A percentile compares a stretch with the other conserved stretches of the same genome.
These are phyloP conservation scores for Diophrys sp. DNA, from an alignment of 73 alveolate species.

Conservation along the genomic window DNA sequence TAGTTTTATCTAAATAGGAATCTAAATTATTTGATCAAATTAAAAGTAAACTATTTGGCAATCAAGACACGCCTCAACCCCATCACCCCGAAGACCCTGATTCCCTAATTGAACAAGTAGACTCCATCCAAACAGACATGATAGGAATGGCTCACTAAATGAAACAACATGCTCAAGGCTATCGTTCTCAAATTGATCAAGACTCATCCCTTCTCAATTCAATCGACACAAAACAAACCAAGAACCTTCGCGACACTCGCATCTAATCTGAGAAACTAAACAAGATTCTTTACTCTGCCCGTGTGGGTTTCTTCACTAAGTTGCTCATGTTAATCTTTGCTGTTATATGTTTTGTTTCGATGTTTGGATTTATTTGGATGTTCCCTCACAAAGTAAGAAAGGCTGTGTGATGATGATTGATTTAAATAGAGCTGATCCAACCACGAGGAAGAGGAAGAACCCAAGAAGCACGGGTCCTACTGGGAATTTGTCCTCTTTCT, in stretches of 20 bases:
- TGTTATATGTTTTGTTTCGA: background rate
- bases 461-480: constrained; percentile 93
- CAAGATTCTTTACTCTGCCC: background rate
- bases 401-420: background rate
- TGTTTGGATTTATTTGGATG: background rate
- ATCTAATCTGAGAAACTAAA: background rate
- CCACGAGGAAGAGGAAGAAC: constrained; percentile 78
- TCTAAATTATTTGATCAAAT: too few relatives aligned
- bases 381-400: background rate
- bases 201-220: background rate
- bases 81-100: too few relatives aligned
- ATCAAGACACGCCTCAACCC: too few relatives aligned
- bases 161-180: background rate
- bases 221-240: background rate
- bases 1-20: too few relatives aligned
- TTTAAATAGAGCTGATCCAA: constrained; percentile 83
- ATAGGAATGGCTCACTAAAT: background rate
- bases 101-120: too few relatives aligned
- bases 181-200: background rate
- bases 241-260: background rate
- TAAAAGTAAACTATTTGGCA: too few relatives aligned
- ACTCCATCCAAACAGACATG: background rate
- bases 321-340: background rate
- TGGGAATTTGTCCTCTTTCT: constrained; percentile 80
- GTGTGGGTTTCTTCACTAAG: background rate